A percentile compares a stretch with the other conserved stretches of the same genome.
Conservation (phyloP, 2,329 filamentous ascomycete genomes). For the Ophiostoma tasmaniense region DNA sequence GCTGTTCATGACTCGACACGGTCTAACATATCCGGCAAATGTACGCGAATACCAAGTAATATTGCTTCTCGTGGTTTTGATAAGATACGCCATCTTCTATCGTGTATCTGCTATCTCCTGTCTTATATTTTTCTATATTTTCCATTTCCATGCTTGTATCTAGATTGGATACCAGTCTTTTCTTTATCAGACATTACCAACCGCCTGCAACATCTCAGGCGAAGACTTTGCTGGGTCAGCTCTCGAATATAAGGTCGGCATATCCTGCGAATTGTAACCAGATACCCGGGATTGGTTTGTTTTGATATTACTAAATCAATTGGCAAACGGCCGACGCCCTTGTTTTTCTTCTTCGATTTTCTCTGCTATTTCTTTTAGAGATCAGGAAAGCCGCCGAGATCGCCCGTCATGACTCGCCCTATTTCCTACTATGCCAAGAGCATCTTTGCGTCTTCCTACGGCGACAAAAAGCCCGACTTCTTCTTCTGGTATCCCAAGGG, state of each 20-base stretch:
- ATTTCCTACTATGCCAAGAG: constrained; percentile 17
- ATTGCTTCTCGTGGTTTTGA: neutral
- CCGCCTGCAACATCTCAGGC: neutral
- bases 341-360: neutral
- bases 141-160: neutral
- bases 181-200: constrained; percentile 1
- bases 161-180: neutral
- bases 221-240: neutral
- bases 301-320: neutral
- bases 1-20: neutral
- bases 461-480: constrained; percentile 14
- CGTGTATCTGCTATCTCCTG: neutral
- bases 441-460: constrained; percentile 27
- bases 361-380: neutral
- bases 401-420: neutral
- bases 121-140: neutral
- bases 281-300: neutral
- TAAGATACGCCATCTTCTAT: neutral
- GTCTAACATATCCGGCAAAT: neutral
- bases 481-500: constrained; percentile 26
- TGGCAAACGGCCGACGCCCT: constrained; percentile 7
- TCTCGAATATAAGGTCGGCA: constrained; percentile 1
- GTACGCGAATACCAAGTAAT: neutral
- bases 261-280: neutral
- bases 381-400: neutral